These are phyloP conservation scores for Oryza rufipogon DNA, from an alignment of 176 grass and related monocot species.

Conservation along the genomic window DNA sequence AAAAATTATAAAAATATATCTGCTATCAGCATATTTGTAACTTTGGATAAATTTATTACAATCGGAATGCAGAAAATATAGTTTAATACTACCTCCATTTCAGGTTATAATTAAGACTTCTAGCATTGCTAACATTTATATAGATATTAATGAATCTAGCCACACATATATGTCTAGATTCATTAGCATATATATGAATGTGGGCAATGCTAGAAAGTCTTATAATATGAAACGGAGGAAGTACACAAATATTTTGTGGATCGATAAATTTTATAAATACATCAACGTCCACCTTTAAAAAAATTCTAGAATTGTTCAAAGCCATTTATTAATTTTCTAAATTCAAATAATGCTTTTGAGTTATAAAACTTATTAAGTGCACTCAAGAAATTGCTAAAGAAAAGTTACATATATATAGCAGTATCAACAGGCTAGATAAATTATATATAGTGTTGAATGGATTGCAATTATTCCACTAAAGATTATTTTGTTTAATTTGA, in stretches of 20 bases:
- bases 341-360: background rate
- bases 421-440: too few species aligned
- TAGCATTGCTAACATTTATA: too few species aligned
- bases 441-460: background rate
- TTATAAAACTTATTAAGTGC: background rate
- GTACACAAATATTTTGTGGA: background rate
- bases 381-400: background rate
- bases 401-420: background rate
- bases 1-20: too few species aligned
- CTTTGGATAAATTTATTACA: background rate
- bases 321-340: background rate
- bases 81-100: background rate
- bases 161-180: too few species aligned
- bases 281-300: too few species aligned
- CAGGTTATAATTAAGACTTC: too few species aligned
- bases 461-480: background rate
- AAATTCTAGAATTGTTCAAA: background rate
- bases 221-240: too few species aligned
- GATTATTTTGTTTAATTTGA: background rate
- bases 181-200: too few species aligned
- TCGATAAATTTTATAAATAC: background rate
- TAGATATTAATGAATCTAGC: too few species aligned
- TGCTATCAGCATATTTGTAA: too few species aligned
- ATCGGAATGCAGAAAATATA: background rate
- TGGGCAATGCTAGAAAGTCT: too few species aligned